phyloP scores from a whole-genome alignment of 1,284 basidiomycete species.

The Trichosporon asahii region DNA sequence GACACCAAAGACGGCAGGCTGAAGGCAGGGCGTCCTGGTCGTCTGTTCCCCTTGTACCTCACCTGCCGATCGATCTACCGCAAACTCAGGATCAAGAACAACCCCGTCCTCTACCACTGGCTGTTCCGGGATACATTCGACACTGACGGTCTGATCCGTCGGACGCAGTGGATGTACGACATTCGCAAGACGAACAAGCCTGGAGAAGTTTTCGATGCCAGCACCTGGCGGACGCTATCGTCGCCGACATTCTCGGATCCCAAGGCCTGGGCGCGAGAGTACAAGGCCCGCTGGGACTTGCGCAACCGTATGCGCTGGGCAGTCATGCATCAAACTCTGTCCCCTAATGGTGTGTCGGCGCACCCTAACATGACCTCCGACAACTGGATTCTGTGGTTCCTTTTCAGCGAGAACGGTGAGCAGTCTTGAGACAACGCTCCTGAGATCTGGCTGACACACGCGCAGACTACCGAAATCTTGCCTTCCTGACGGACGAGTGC shows the following conservation, averaged over 20 bases:
- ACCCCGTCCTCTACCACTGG: conserved; percentile 50
- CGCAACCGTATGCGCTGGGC: conserved; percentile 40
- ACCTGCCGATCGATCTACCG: conserved; percentile 39
- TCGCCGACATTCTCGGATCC: conserved; percentile 33
- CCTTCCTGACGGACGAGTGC: conserved; percentile 45
- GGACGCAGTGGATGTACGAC: conserved; percentile 44
- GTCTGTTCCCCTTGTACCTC: conserved; percentile 38
- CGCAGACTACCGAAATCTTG: conserved; percentile 50
- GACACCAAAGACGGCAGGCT: conserved; percentile 17
- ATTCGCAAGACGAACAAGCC: not conserved
- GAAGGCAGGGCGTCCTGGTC: conserved; percentile 27
- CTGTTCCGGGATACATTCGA: conserved; percentile 52
- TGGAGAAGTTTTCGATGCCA: not conserved
- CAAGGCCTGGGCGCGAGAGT: conserved; percentile 45
- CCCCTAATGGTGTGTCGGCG: conserved; percentile 33
- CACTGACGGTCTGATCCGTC: conserved; percentile 36
- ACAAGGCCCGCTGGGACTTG: conserved; percentile 42
- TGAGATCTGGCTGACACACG: conserved; percentile 5
- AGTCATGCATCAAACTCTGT: conserved; percentile 33
- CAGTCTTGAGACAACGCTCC: conserved; percentile 9
- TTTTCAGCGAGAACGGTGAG: conserved; percentile 54
- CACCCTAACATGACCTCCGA: conserved; percentile 36
- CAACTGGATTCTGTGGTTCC: conserved; percentile 53
- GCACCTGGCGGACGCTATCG: conserved; percentile 2
- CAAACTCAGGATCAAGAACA: conserved; percentile 44